These are phyloP conservation scores for Balansia obtecta DNA, from an alignment of 2,329 filamentous ascomycete species.

Conservation along the genomic window DNA sequence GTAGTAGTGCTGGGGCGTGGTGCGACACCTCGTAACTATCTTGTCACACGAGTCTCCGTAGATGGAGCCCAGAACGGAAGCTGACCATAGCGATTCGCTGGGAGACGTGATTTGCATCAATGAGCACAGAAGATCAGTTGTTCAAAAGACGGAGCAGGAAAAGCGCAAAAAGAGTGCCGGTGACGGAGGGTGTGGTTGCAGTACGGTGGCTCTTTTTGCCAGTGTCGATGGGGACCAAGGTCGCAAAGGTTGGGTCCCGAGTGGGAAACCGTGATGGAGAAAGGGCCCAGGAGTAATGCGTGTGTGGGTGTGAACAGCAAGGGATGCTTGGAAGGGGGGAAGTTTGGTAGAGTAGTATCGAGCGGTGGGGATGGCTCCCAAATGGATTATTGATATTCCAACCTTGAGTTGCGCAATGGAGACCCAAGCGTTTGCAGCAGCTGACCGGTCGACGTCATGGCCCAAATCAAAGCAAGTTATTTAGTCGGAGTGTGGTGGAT, in stretches of 20 bases:
- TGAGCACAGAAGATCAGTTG: conserved; percentile 3
- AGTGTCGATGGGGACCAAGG: conserved; percentile 11
- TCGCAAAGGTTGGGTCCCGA: background rate
- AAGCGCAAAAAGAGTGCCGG: background rate
- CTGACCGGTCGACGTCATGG: conserved; percentile 1
- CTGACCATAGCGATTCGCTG: conserved; percentile 26
- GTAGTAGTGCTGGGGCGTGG: conserved; percentile 3
- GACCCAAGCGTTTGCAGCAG: background rate
- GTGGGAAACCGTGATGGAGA: conserved; percentile 6
- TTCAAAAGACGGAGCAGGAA: conserved; percentile 4
- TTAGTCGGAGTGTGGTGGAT: background rate
- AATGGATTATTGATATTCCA: background rate
- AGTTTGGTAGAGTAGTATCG: conserved; percentile 2
- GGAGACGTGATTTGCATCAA: conserved; percentile 17
- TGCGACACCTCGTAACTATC: background rate
- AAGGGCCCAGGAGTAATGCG: background rate
- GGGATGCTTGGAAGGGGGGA: background rate
- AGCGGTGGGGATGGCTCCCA: background rate
- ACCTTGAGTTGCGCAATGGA: background rate
- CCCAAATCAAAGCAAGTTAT: background rate
- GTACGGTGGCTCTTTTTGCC: conserved; percentile 14
- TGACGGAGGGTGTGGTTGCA: conserved; percentile 10
- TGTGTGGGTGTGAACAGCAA: background rate
- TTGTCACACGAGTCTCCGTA: conserved; percentile 19
- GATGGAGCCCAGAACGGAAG: conserved; percentile 17